These are phyloP conservation scores for Backusella morwellensis DNA, from an alignment of 192 early-diverging fungal species.

Conservation along the genomic window DNA sequence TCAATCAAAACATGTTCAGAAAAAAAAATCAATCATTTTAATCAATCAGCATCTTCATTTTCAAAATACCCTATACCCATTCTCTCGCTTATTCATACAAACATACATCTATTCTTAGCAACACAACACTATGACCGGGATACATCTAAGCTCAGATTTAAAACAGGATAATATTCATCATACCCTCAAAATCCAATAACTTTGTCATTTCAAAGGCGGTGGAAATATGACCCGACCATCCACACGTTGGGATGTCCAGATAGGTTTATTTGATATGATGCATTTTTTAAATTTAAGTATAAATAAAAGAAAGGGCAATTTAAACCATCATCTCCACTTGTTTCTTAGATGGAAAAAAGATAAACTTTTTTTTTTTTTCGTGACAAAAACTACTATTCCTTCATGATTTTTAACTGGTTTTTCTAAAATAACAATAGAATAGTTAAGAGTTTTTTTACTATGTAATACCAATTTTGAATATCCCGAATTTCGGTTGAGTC, in stretches of 20 bases:
- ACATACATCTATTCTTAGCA: background rate
- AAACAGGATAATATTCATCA: background rate
- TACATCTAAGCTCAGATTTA: background rate
- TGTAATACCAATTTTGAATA: background rate
- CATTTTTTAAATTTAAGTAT: background rate
- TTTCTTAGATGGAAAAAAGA: background rate
- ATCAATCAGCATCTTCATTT: background rate
- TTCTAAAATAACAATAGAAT: background rate
- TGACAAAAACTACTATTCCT: background rate
- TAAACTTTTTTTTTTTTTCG: background rate
- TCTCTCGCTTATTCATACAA: background rate
- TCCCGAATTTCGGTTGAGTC: background rate
- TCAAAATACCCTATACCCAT: background rate
- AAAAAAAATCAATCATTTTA: background rate
- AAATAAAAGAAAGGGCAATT: background rate
- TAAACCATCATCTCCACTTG: background rate
- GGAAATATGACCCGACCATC: background rate
- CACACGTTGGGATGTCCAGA: background rate
- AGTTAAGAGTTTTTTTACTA: background rate
- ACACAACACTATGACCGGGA: background rate
- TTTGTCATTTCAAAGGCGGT: background rate
- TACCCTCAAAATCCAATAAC: background rate
- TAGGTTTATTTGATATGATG: background rate
- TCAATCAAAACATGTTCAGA: background rate
- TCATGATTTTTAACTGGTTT: background rate